Percentiles rank a stretch among this genome's conserved stretches.
Conservation (phyloP, 345 rosid species). For the Gossypium turneri region DNA sequence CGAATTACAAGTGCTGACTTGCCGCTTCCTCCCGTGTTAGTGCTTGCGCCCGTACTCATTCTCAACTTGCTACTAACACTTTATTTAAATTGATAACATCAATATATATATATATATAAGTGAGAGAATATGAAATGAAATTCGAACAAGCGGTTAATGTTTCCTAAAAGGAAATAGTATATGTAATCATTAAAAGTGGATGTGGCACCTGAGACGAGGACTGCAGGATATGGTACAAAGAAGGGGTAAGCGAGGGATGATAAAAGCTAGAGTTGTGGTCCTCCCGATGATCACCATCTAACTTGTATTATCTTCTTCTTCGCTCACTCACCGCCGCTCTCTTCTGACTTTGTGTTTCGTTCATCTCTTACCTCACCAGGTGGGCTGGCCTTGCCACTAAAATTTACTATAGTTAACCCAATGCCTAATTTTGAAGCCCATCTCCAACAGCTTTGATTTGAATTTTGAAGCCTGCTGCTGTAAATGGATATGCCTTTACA, state of each 20-base stretch:
- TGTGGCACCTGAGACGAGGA: background rate
- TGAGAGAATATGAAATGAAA: background rate
- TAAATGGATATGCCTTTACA: too few species aligned
- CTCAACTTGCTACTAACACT: constrained; percentile 3
- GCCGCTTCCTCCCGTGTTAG: background rate
- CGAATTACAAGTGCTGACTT: constrained; percentile 33
- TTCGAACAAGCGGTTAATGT: background rate
- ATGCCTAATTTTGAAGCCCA: too few species aligned
- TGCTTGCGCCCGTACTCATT: background rate
- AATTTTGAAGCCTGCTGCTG: too few species aligned
- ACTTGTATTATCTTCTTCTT: too few species aligned
- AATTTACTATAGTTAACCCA: too few species aligned
- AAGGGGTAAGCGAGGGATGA: background rate
- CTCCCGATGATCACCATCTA: background rate
- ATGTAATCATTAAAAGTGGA: too few species aligned
- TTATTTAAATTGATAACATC: too few species aligned
- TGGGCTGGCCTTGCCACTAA: too few species aligned
- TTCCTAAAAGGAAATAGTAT: too few species aligned
- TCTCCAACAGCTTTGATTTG: too few species aligned
- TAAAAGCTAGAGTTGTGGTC: background rate
- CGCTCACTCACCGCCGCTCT: background rate
- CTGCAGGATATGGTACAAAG: background rate
- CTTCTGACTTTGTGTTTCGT: background rate
- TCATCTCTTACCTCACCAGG: background rate
- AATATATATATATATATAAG: too few species aligned